These are phyloP conservation scores for Ogataea nonfermentans DNA, from an alignment of 805 yeast genomes.

Conservation along the genomic window DNA sequence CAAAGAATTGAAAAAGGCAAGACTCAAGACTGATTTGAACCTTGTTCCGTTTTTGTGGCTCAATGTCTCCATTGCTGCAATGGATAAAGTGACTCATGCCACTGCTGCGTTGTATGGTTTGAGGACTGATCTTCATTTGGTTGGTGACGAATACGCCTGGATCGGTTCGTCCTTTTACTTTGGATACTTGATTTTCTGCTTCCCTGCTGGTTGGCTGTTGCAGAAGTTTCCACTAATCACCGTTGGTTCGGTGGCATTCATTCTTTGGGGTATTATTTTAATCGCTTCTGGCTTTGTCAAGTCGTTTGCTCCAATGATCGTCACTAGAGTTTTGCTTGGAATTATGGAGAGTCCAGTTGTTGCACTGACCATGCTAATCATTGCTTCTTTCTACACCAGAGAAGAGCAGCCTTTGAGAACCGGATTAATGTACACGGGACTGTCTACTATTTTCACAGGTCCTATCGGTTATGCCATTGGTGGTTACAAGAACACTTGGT, in stretches of 20 bases:
- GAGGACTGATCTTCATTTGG: conserved; percentile 37
- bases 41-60: conserved; percentile 49
- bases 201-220: conserved; percentile 39
- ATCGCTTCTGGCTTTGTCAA: conserved; percentile 44
- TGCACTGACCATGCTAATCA: conserved; percentile 53
- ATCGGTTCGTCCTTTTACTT: conserved; percentile 37
- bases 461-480: conserved; percentile 49
- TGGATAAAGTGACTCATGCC: conserved; percentile 52
- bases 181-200: conserved; percentile 35
- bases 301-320: conserved; percentile 44
- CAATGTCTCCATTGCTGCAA: conserved; percentile 50
- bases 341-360: conserved; percentile 51
- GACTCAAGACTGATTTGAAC: conserved; percentile 48
- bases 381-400: conserved; percentile 54
- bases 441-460: conserved; percentile 47
- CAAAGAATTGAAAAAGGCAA: conserved; percentile 18
- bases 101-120: conserved; percentile 42
- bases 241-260: conserved; percentile 31
- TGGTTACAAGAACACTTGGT: conserved; percentile 36
- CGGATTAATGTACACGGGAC: conserved; percentile 43
- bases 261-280: conserved; percentile 38
- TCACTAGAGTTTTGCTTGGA: conserved; percentile 49
- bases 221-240: conserved; percentile 37
- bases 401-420: conserved; percentile 42
- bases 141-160: conserved; percentile 34